Evolutionary conservation across 1,139 yeast species (phyloP).

Genomic region (Scheffersomyces titani): DNA sequence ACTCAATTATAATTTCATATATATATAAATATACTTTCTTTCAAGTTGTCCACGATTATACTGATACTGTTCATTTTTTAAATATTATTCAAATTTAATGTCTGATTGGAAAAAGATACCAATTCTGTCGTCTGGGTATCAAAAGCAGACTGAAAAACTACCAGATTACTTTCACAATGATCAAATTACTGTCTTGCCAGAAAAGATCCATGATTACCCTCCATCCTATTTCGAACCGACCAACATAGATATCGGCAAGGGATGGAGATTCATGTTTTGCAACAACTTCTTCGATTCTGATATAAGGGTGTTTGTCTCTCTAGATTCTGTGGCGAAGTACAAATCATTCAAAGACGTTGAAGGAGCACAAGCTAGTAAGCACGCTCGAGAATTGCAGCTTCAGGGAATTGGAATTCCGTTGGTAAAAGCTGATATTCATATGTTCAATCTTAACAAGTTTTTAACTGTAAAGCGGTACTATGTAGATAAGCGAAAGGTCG

Average conservation of each 20-base stretch:
- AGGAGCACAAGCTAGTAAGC: neutral
- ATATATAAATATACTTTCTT: neutral
- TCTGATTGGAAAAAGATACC: neutral
- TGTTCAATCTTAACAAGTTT: slow-evolving; percentile 4
- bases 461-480: slow-evolving; percentile 2
- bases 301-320: slow-evolving; percentile 7
- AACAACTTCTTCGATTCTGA: neutral
- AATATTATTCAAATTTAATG: neutral
- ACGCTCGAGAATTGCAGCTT: slow-evolving; percentile 1
- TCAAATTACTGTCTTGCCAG: neutral
- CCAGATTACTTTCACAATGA: neutral
- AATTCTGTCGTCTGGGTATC: neutral
- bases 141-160: neutral
- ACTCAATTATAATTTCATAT: neutral
- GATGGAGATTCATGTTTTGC: slow-evolving; percentile 4
- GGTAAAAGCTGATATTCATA: slow-evolving; percentile 2
- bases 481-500: neutral
- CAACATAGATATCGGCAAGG: neutral
- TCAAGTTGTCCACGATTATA: neutral
- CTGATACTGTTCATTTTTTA: neutral
- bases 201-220: neutral
- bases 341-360: slow-evolving; percentile 2
- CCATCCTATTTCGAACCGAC: neutral
- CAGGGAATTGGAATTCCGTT: slow-evolving; percentile 10
- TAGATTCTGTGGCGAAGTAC: slow-evolving; percentile 4